phyloP scores from a whole-genome alignment of 1,284 basidiomycete genomes.

The Malassezia japonica region DNA sequence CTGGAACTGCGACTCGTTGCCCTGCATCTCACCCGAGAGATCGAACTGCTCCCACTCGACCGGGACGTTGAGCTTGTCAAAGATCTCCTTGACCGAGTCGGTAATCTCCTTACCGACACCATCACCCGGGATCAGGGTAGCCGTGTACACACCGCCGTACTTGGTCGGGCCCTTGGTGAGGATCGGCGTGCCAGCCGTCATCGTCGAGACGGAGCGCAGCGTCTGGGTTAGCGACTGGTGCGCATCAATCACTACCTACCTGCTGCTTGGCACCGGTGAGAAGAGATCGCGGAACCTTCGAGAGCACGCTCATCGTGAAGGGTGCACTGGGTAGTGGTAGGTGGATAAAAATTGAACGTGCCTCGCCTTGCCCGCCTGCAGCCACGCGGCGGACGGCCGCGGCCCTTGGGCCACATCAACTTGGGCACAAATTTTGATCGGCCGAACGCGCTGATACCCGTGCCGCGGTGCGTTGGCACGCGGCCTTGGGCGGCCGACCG shows the following conservation, averaged over 20 bases:
- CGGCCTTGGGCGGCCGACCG: neutral
- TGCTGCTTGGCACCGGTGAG: constrained; percentile 7
- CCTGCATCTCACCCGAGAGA: constrained; percentile 88
- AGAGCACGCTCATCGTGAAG: constrained; percentile 9
- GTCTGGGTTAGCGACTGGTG: constrained; percentile 23
- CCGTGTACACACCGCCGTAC: constrained; percentile 71
- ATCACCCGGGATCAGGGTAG: constrained; percentile 47
- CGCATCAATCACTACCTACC: constrained; percentile 8
- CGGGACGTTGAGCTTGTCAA: constrained; percentile 90
- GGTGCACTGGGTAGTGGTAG: neutral
- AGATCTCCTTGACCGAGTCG: constrained; percentile 97
- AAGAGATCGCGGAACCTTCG: constrained; percentile 10
- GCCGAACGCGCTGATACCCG: neutral
- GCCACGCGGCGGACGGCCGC: too few species aligned
- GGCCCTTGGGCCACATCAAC: too few species aligned
- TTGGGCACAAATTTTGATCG: too few species aligned
- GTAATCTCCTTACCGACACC: constrained; percentile 88
- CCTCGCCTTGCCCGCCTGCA: neutral
- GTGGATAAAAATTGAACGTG: neutral
- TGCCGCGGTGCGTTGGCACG: neutral
- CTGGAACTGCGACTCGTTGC: constrained; percentile 89
- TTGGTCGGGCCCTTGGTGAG: constrained; percentile 76
- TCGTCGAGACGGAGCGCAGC: constrained; percentile 58
- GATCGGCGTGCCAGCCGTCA: constrained; percentile 68
- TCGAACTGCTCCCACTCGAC: constrained; percentile 99